phyloP scores from a whole-genome alignment of 2,329 filamentous ascomycete genomes.

The Leptodontidium sp. region DNA sequence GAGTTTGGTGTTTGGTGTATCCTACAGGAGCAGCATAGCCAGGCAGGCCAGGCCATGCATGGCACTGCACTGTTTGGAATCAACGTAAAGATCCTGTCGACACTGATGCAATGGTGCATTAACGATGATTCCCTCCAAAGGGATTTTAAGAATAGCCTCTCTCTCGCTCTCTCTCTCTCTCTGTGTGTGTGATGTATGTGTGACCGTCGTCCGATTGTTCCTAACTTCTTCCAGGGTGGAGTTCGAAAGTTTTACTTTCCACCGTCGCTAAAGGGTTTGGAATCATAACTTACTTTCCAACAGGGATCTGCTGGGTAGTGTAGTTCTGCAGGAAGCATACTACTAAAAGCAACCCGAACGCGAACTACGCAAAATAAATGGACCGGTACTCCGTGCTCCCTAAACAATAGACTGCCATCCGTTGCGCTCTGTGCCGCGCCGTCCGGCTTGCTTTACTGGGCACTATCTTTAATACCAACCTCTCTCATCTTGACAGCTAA shows the following conservation, averaged over 20 bases:
- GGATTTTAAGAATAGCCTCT: background rate
- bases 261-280: background rate
- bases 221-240: background rate
- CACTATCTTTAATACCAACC: background rate
- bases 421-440: no score
- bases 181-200: background rate
- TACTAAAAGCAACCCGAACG: background rate
- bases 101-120: constrained; percentile 10
- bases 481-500: background rate
- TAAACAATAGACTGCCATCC: background rate
- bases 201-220: background rate
- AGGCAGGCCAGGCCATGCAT: background rate
- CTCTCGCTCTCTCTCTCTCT: background rate
- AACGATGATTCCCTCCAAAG: background rate
- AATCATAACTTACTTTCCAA: background rate
- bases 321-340: background rate
- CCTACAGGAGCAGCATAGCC: constrained; percentile 15
- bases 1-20: background rate
- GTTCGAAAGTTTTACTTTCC: background rate
- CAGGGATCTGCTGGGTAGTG: no score
- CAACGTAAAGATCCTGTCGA: background rate
- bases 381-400: background rate
- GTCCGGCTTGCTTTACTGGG: background rate
- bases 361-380: background rate
- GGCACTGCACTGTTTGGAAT: no score